Evolutionary conservation across 768 basidiomycete genomes (phyloP).

Genomic region (Filobasidium floriforme): DNA sequence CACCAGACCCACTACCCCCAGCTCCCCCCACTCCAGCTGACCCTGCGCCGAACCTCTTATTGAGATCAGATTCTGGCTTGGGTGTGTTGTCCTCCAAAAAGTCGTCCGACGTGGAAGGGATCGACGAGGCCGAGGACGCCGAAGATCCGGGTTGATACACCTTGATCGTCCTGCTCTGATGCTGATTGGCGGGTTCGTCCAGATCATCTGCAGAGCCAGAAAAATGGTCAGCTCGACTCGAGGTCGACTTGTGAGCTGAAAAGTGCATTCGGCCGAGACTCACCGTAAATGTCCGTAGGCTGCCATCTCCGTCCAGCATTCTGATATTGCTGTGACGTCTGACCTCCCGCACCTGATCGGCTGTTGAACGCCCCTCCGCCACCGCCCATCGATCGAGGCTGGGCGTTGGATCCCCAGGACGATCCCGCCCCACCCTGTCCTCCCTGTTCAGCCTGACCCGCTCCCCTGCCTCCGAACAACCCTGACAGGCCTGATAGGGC

Average conservation of each 20-base stretch:
- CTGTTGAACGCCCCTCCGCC: background rate
- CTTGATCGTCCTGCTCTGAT: slow-evolving; percentile 10
- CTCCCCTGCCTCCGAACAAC: slow-evolving; percentile 12
- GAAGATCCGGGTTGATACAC: slow-evolving; percentile 18
- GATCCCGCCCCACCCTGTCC: too few species aligned
- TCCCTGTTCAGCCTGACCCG: too few species aligned
- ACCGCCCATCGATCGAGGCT: too few species aligned
- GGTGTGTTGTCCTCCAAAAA: background rate
- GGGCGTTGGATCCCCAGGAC: too few species aligned
- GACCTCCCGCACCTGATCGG: background rate
- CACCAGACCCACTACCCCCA: background rate
- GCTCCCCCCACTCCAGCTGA: slow-evolving; percentile 3
- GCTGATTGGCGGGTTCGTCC: background rate
- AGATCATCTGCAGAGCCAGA: background rate
- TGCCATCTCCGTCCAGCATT: slow-evolving; percentile 30
- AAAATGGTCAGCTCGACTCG: background rate
- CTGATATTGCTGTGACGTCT: slow-evolving; percentile 7
- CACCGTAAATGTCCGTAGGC: slow-evolving; percentile 40
- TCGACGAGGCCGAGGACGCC: slow-evolving; percentile 15
- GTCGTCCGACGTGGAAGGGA: slow-evolving; percentile 17
- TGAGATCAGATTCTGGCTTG: slow-evolving; percentile 3
- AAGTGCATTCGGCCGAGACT: slow-evolving; percentile 10
- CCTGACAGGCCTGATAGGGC: slow-evolving; percentile 12
- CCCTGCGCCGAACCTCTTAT: slow-evolving; percentile 3
- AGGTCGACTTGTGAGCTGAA: background rate